Conservation (phyloP, 2,329 filamentous ascomycete genomes). For the Fusarium sororula region DNA sequence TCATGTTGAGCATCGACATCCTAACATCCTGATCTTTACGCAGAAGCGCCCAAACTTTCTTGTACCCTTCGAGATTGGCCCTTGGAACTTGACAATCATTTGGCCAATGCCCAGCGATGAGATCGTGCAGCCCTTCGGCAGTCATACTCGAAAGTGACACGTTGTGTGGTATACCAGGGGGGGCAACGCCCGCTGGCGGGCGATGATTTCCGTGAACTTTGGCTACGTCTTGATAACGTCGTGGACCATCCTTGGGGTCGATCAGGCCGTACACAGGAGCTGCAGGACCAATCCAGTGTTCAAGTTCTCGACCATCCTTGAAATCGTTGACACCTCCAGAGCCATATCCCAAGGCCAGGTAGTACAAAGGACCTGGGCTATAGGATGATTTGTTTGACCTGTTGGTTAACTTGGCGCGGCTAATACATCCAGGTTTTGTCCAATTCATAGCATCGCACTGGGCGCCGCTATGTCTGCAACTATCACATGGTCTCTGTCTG, state of each 20-base stretch:
- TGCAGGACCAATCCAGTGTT: constrained; percentile 39
- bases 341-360: constrained; percentile 45
- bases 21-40: too few relatives aligned
- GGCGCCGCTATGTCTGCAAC: constrained; percentile 32
- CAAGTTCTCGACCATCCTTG: constrained; percentile 30
- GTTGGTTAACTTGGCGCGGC: background rate
- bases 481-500: constrained; percentile 50
- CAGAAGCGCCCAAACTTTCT: background rate
- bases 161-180: too few relatives aligned
- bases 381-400: too few relatives aligned
- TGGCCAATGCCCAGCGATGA: too few relatives aligned
- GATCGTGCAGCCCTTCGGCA: too few relatives aligned
- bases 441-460: background rate
- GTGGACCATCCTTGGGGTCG: background rate
- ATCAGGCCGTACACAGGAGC: constrained; percentile 20
- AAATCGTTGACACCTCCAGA: constrained; percentile 35
- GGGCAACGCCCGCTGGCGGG: background rate
- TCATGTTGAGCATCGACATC: too few relatives aligned
- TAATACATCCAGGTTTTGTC: background rate
- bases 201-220: background rate
- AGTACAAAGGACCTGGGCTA: constrained; percentile 46
- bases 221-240: background rate
- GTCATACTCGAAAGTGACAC: too few relatives aligned
- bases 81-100: too few relatives aligned
- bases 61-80: background rate